Conservation (phyloP, 352 stramenopile genomes). For the Blastocystis sp. region DNA sequence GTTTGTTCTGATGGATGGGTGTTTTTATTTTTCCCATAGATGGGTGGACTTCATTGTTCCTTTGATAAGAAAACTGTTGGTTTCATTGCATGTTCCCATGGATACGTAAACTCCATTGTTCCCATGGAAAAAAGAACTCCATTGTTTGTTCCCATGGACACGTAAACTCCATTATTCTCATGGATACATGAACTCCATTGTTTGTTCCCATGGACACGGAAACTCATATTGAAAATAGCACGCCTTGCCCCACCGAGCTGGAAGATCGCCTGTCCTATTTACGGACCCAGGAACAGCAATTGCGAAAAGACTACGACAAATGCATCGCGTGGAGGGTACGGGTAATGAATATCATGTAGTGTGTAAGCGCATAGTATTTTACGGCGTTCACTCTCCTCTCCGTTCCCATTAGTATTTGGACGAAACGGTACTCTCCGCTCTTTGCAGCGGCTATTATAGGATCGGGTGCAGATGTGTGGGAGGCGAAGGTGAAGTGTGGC, state of each 20-base stretch:
- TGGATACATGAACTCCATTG: too few species aligned
- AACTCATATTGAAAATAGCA: neutral
- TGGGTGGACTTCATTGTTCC: too few species aligned
- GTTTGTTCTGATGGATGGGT: neutral
- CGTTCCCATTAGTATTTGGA: constrained; percentile 30
- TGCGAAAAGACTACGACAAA: constrained; percentile 51
- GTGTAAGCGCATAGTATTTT: constrained; percentile 7
- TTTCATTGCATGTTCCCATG: too few species aligned
- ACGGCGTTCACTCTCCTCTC: constrained; percentile 14
- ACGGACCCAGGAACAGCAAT: neutral
- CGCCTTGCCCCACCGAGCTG: neutral
- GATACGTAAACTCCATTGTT: too few species aligned
- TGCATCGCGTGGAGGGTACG: constrained; percentile 40
- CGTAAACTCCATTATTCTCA: too few species aligned
- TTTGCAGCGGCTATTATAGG: constrained; percentile 7
- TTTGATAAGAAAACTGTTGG: too few species aligned
- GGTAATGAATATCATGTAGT: neutral
- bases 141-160: too few species aligned
- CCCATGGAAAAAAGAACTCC: too few species aligned
- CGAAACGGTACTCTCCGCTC: constrained; percentile 25
- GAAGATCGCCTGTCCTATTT: constrained; percentile 19
- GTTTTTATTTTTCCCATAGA: neutral
- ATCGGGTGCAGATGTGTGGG: constrained; percentile 27
- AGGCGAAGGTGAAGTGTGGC: constrained; percentile 36
- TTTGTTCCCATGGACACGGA: neutral